Evolutionary conservation across 352 stramenopile species (phyloP).

Genomic region (Phytophthora megakarya): DNA sequence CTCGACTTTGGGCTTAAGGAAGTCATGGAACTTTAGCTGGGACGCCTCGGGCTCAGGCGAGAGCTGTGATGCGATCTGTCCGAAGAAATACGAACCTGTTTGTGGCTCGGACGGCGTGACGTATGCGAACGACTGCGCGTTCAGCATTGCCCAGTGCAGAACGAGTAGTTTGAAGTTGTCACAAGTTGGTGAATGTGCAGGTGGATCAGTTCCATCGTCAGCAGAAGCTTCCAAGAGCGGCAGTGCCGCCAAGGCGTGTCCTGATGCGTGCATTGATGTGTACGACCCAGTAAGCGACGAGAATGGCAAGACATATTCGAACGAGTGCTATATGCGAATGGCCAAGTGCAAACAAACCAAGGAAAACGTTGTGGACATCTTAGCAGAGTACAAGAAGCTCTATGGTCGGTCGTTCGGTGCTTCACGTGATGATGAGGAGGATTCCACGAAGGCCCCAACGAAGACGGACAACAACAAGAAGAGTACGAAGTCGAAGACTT

Average conservation of each 20-base stretch:
- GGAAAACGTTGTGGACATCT: constrained; percentile 23
- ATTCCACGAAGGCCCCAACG: constrained; percentile 2
- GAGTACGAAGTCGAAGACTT: constrained; percentile 21
- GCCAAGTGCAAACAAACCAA: constrained; percentile 39
- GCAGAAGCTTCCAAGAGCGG: constrained; percentile 9
- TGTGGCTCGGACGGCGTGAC: constrained; percentile 45
- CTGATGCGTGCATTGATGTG: constrained; percentile 42
- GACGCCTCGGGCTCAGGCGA: constrained; percentile 18
- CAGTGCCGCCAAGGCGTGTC: constrained; percentile 18
- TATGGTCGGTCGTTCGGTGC: constrained; percentile 30
- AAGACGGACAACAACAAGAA: constrained; percentile 16
- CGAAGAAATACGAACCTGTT: constrained; percentile 29
- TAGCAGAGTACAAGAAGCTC: constrained; percentile 16
- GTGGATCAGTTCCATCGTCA: constrained; percentile 15
- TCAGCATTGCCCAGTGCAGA: constrained; percentile 30
- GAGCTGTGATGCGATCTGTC: constrained; percentile 31
- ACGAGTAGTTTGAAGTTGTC: constrained; percentile 10
- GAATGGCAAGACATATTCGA: constrained; percentile 43
- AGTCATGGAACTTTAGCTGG: constrained; percentile 30
- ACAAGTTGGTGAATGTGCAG: constrained; percentile 19
- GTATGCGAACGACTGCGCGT: constrained; percentile 29
- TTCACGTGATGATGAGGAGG: constrained; percentile 8
- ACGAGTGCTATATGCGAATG: constrained; percentile 46
- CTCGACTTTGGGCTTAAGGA: background rate
- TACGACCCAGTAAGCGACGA: constrained; percentile 44